Conservation (phyloP, 2,329 filamentous ascomycete genomes). For the Alternaria incomplexa region DNA sequence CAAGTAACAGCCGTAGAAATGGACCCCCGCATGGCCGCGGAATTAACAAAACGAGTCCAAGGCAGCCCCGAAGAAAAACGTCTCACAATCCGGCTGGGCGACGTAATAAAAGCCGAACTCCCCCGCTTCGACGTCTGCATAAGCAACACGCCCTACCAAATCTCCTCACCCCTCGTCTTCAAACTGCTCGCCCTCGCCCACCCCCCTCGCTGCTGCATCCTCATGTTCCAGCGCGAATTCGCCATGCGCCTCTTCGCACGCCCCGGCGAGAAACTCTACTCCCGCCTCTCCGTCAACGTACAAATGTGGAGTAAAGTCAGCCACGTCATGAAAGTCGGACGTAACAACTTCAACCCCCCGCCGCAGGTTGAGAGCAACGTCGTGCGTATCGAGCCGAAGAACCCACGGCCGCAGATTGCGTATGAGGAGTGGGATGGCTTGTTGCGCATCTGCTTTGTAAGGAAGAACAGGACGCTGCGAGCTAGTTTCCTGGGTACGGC, state of each 20-base stretch:
- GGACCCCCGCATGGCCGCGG: slow-evolving; percentile 95
- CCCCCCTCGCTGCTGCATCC: slow-evolving; percentile 80
- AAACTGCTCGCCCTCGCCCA: slow-evolving; percentile 82
- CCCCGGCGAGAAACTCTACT: slow-evolving; percentile 88
- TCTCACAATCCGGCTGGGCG: slow-evolving; percentile 86
- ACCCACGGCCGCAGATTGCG: slow-evolving; percentile 82
- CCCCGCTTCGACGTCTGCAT: slow-evolving; percentile 82
- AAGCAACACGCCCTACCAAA: slow-evolving; percentile 77
- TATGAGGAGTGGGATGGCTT: slow-evolving; percentile 97
- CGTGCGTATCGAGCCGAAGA: slow-evolving; percentile 87
- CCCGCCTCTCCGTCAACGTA: slow-evolving; percentile 86
- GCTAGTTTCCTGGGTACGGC: slow-evolving; percentile 81
- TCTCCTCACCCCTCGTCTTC: slow-evolving; percentile 91
- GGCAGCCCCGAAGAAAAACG: slow-evolving; percentile 79
- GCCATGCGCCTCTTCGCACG: slow-evolving; percentile 87
- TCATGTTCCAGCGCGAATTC: slow-evolving; percentile 98
- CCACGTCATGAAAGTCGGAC: slow-evolving; percentile 88
- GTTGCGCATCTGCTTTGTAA: slow-evolving; percentile 78
- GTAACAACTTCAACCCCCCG: slow-evolving; percentile 95
- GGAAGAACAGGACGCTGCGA: slow-evolving; percentile 90
- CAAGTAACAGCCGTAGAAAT: slow-evolving; percentile 87
- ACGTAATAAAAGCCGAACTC: slow-evolving; percentile 86
- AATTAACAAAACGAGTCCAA: slow-evolving; percentile 92
- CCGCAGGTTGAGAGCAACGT: slow-evolving; percentile 92
- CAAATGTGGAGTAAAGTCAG: slow-evolving; percentile 85